Base-by-base conservation (phyloP, 2,329 filamentous ascomycete genomes). In the Talaromyces marneffei region DNA sequence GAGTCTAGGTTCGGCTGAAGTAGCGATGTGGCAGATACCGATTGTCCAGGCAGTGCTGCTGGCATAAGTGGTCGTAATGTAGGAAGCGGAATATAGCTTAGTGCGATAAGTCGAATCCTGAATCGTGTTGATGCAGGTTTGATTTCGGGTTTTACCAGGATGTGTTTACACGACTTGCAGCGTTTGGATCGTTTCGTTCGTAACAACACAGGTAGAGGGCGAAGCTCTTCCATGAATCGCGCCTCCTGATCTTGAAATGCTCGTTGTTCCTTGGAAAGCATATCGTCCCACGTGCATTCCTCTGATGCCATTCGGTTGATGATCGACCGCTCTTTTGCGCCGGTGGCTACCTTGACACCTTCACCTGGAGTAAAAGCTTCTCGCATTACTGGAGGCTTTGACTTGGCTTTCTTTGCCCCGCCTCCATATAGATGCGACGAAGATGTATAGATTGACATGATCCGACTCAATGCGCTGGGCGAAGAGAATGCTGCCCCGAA, bases 111-210 rank as follows among this genome's bases (percentile, higher is more conserved):
- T 59, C 91, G 89, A 74, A 99, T 97, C 69, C 93, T 90, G 83
- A 94, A 97, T 31, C 92, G 88, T 6, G 90, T 94, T 57, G 89
- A 93, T 52, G 87, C 86, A 33, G 96, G 87, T 75, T 97, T 99
- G 62, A 87, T 85, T 75, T 99, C 94, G 14, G 93, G 94, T 73
- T 96, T 95, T 64, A 91, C 90, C 67, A 99, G 88, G 71, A 97
- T 97, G 77, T 97, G 93, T 12, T 94, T 88, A 77, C 94, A 99
- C 10, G 88, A 84, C 56, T 91, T 89, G 75, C 94, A 99, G 50
- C 94, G 90, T 78, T 97, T 97, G 20, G 91, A 92, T 39, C 93
- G 89, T 72, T 97, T 97, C 0, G 93, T 96, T 61, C 91, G 88
- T 14, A 99, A 85, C 2, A 95, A 83, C 16, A 90, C 88, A 0